Evolutionary conservation across 108 stramenopile species (phyloP).

Genomic region (Stephanodiscus triporus): DNA sequence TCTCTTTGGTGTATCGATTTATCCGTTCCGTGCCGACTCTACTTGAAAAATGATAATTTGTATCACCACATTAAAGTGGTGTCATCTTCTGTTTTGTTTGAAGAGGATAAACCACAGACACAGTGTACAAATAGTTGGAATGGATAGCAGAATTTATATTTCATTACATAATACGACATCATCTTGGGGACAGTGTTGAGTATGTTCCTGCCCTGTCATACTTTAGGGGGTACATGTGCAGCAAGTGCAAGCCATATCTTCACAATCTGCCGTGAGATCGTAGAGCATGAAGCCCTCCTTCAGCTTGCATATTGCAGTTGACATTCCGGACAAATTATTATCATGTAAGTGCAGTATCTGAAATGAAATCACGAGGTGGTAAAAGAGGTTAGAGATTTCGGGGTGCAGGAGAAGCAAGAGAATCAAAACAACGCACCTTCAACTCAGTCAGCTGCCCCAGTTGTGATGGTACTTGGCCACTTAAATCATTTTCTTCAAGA

Average conservation of each 20-base stretch:
- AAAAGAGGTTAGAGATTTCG: background rate
- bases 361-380: background rate
- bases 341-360: conserved; percentile 34
- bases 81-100: too few species aligned
- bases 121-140: too few species aligned
- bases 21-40: too few species aligned
- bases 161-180: too few species aligned
- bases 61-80: too few species aligned
- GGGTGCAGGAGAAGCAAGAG: background rate
- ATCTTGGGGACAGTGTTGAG: too few species aligned
- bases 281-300: conserved; percentile 25
- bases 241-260: conserved; percentile 28
- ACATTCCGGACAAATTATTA: conserved; percentile 33
- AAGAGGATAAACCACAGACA: too few species aligned
- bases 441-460: conserved; percentile 40
- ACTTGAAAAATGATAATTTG: too few species aligned
- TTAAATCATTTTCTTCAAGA: conserved; percentile 42
- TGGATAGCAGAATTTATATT: too few species aligned
- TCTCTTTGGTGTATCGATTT: background rate
- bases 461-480: conserved; percentile 21
- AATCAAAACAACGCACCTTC: conserved; percentile 18
- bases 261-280: conserved; percentile 36
- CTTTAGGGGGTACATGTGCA: conserved; percentile 19
- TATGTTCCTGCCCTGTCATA: background rate
- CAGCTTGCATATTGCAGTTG: conserved; percentile 30